Evolutionary conservation across 371 early-diverging fungal genomes (phyloP).

Genomic region (Actinomortierella wolfii): DNA sequence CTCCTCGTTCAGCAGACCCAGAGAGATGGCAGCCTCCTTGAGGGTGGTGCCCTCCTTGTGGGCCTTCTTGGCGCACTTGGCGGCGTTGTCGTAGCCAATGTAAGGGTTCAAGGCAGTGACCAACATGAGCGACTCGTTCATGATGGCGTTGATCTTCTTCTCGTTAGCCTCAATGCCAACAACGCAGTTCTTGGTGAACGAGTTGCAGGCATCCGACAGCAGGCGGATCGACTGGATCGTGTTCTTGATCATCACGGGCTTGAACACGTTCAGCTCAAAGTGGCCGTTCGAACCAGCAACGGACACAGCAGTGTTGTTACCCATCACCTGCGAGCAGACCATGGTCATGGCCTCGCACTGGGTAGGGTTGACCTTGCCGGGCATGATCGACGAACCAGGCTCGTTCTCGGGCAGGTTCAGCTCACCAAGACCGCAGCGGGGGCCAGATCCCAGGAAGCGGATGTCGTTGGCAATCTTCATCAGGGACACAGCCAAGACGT

Average conservation of each 20-base stretch:
- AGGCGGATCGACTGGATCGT: conserved; percentile 88
- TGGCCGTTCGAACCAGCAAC: conserved; percentile 94
- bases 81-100: conserved; percentile 88
- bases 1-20: conserved; percentile 80
- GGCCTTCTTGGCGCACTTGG: conserved; percentile 94
- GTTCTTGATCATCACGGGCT: conserved; percentile 95
- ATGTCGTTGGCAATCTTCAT: conserved; percentile 98
- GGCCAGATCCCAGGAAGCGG: conserved; percentile 87
- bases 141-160: conserved; percentile 79
- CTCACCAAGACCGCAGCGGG: conserved; percentile 96
- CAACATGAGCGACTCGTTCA: conserved; percentile 89
- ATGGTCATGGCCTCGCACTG: conserved; percentile 98
- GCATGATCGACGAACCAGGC: conserved; percentile 98
- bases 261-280: conserved; percentile 98
- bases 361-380: conserved; percentile 97
- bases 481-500: conserved; percentile 91
- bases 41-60: conserved; percentile 79
- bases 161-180: conserved; percentile 91
- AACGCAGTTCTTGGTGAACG: conserved; percentile 93
- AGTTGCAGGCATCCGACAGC: conserved; percentile 80
- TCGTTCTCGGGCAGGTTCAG: conserved; percentile 94
- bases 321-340: conserved; percentile 97
- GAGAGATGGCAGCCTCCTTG: conserved; percentile 84
- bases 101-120: conserved; percentile 93
- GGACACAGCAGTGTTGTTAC: conserved; percentile 91